phyloP scores from a whole-genome alignment of 2,329 filamentous ascomycete species.

The Myriosclerotinia curreyana region DNA sequence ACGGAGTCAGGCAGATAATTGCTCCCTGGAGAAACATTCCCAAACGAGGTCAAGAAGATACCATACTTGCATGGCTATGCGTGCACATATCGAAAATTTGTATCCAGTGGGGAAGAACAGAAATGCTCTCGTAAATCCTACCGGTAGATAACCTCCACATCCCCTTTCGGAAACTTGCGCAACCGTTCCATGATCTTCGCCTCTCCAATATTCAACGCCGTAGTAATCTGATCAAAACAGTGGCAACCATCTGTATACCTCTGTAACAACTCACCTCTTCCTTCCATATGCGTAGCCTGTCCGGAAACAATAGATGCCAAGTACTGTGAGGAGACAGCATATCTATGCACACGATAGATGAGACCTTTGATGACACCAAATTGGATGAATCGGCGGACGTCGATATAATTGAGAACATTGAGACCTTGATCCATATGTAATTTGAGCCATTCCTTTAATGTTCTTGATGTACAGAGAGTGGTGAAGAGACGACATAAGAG shows the following conservation, averaged over 20 bases:
- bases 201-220: constrained; percentile 68
- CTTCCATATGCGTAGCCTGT: constrained; percentile 35
- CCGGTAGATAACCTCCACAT: constrained; percentile 42
- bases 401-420: constrained; percentile 69
- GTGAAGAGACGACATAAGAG: constrained; percentile 81
- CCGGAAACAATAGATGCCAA: constrained; percentile 44
- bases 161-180: constrained; percentile 49
- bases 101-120: background rate
- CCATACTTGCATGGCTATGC: no score
- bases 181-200: constrained; percentile 67
- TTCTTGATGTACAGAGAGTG: constrained; percentile 76
- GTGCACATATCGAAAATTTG: background rate
- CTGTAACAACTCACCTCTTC: constrained; percentile 46
- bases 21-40: background rate
- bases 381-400: constrained; percentile 87
- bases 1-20: no score
- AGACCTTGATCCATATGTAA: constrained; percentile 65
- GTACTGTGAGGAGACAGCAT: constrained; percentile 69
- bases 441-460: constrained; percentile 83
- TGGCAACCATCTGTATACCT: constrained; percentile 72
- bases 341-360: constrained; percentile 89
- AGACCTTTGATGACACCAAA: constrained; percentile 96
- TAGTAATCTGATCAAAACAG: constrained; percentile 79
- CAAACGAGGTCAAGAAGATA: background rate
- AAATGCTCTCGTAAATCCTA: constrained; percentile 25